Evolutionary conservation across 1,284 basidiomycete genomes (phyloP).

Genomic region (Tremellales sp.): DNA sequence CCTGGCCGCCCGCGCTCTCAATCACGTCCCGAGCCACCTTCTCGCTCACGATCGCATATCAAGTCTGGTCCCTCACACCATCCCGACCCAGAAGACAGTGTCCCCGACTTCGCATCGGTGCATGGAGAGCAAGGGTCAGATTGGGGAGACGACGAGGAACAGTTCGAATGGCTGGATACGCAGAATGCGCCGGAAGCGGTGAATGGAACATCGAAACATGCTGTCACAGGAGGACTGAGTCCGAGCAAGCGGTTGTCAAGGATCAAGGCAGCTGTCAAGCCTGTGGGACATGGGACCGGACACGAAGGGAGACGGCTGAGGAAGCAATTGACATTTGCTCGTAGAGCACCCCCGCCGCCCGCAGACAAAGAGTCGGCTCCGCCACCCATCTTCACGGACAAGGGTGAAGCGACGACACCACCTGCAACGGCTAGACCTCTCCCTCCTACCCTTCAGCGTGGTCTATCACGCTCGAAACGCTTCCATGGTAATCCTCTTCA

Average conservation of each 20-base stretch:
- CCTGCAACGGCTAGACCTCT: conserved; percentile 3
- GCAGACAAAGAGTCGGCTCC: conserved; percentile 7
- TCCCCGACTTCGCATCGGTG: conserved; percentile 26
- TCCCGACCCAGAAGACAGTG: background rate
- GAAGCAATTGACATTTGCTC: conserved; percentile 33
- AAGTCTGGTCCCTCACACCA: background rate
- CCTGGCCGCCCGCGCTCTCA: background rate
- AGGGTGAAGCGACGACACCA: conserved; percentile 1
- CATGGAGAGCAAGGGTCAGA: conserved; percentile 45
- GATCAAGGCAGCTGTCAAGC: conserved; percentile 15
- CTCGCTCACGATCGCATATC: background rate
- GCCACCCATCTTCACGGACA: background rate
- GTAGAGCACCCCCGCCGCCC: conserved; percentile 24
- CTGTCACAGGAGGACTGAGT: conserved; percentile 6
- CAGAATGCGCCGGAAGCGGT: conserved; percentile 22
- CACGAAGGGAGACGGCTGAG: conserved; percentile 21
- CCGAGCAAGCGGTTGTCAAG: conserved; percentile 23
- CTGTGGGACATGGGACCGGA: background rate
- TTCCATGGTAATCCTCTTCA: background rate
- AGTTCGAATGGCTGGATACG: conserved; percentile 43
- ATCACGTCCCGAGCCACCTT: background rate
- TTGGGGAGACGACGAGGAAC: conserved; percentile 45
- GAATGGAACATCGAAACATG: conserved; percentile 23
- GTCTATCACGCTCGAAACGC: background rate
- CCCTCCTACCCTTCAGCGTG: conserved; percentile 1